phyloP scores from a whole-genome alignment of 179 eudicot species.

The Beta corolliflora region DNA sequence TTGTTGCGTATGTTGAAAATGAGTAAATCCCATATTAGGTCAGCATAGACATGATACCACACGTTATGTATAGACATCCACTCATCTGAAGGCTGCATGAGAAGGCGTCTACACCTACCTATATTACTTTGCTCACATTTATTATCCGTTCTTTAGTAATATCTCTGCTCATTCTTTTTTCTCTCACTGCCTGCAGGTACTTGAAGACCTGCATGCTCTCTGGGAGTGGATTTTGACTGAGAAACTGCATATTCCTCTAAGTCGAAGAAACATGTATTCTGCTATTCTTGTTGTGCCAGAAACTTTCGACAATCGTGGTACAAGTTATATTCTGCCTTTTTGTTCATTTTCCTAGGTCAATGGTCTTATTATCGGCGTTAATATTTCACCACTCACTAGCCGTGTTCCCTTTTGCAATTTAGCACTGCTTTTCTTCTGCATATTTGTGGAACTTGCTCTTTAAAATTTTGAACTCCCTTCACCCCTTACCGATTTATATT shows the following conservation, averaged over 20 bases:
- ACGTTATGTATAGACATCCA: background rate
- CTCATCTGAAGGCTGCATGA: background rate
- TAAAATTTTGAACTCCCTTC: background rate
- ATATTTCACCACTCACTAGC: background rate
- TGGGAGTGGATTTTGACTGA: constrained; percentile 97
- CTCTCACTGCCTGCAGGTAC: constrained; percentile 47
- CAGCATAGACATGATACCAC: background rate
- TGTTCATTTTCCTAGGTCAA: background rate
- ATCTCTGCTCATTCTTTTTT: constrained; percentile 1
- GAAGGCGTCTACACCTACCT: background rate
- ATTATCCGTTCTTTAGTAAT: background rate
- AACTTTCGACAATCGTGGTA: constrained; percentile 93
- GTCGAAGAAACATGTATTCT: constrained; percentile 74
- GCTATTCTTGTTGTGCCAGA: constrained; percentile 90
- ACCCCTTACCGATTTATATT: background rate
- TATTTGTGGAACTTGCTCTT: constrained; percentile 1
- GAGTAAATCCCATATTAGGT: background rate
- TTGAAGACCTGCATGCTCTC: constrained; percentile 83
- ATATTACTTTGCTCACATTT: background rate
- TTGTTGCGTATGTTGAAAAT: background rate
- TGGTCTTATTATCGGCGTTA: background rate
- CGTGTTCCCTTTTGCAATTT: background rate
- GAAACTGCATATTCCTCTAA: constrained; percentile 65
- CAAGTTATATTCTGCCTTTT: constrained; percentile 10
- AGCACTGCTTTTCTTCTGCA: background rate